Percentiles rank a stretch among this genome's conserved stretches.
phyloP scores from a whole-genome alignment of 768 basidiomycete genomes.

The Serendipita indica region DNA sequence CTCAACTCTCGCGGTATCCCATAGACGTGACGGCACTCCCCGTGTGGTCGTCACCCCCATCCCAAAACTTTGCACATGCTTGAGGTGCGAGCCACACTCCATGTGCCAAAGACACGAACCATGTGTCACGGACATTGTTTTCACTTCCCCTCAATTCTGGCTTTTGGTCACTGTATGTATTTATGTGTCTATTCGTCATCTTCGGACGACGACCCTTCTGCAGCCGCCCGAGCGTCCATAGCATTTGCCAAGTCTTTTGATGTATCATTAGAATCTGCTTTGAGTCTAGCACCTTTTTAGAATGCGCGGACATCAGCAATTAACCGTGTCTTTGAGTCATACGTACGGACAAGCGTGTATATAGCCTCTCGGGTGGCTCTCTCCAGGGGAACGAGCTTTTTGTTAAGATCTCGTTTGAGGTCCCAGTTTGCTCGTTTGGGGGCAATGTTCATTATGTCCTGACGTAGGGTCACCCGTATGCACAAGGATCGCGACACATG shows the following conservation, averaged over 20 bases:
- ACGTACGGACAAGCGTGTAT: slow-evolving; percentile 81
- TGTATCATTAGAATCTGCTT: slow-evolving; percentile 9
- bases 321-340: not conserved
- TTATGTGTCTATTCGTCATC: slow-evolving; percentile 5
- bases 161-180: not conserved
- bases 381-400: slow-evolving; percentile 78
- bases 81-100: too few species aligned
- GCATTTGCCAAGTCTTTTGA: slow-evolving; percentile 63
- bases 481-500: not conserved
- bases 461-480: not conserved
- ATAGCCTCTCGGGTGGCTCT: slow-evolving; percentile 84
- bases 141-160: not conserved
- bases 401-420: slow-evolving; percentile 84
- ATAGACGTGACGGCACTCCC: too few species aligned
- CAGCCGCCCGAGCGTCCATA: slow-evolving; percentile 43
- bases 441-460: slow-evolving; percentile 95
- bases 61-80: too few species aligned
- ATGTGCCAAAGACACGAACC: not conserved
- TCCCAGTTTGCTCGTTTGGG: slow-evolving; percentile 97
- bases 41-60: not conserved
- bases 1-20: slow-evolving; percentile 7
- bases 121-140: slow-evolving; percentile 1
- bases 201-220: slow-evolving; percentile 1
- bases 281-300: slow-evolving; percentile 50
- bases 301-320: not conserved